Conservation (phyloP, 441 rosid species). For the Macaranga tanarius region DNA sequence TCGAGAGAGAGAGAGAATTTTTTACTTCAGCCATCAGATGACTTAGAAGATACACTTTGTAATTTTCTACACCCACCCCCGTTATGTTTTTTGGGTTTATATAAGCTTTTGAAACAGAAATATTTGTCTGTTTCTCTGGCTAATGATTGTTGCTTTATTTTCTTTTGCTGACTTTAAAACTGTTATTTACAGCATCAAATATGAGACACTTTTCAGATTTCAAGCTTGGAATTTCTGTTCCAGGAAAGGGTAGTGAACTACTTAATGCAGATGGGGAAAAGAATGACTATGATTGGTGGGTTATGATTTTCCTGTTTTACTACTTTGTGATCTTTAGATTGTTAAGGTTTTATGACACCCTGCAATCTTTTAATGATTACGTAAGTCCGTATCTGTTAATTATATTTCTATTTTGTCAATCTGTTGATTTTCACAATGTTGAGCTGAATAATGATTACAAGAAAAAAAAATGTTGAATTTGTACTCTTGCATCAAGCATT, state of each 20-base stretch:
- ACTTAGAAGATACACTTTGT: conserved; percentile 85
- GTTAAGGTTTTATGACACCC: conserved; percentile 3
- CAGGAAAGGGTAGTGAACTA: conserved; percentile 87
- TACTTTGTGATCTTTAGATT: conserved; percentile 13
- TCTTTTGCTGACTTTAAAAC: conserved; percentile 25
- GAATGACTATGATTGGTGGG: conserved; percentile 98
- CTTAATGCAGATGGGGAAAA: conserved; percentile 86
- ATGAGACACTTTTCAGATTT: conserved; percentile 80
- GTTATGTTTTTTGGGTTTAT: conserved; percentile 18
- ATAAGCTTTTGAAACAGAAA: not conserved
- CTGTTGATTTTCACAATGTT: not conserved
- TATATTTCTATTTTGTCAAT: not conserved
- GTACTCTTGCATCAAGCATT: conserved; percentile 7
- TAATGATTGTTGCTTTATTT: conserved; percentile 23
- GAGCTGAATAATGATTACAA: conserved; percentile 9
- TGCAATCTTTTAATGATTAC: not conserved
- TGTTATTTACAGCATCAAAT: conserved; percentile 61
- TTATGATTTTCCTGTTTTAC: conserved; percentile 22
- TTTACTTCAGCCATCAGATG: conserved; percentile 77
- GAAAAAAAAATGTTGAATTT: no score
- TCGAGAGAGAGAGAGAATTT: conserved; percentile 75
- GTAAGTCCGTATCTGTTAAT: not conserved
- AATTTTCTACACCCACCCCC: conserved; percentile 39
- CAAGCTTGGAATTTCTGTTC: conserved; percentile 68
- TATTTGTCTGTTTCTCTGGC: conserved; percentile 21